Evolutionary conservation across 129 eudicot genomes (phyloP).

Genomic region (Erigeron canadensis): DNA sequence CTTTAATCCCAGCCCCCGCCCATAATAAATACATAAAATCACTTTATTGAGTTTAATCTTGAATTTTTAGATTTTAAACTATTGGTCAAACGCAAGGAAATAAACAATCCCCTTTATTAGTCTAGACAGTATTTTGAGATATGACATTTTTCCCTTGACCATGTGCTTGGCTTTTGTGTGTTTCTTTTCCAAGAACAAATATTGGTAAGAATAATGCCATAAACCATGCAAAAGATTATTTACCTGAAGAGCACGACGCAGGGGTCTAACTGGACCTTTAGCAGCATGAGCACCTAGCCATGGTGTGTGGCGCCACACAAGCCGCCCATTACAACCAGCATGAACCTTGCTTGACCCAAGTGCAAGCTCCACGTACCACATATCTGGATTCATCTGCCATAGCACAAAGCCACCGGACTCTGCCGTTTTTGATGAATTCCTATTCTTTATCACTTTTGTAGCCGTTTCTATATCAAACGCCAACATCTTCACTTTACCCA

Average conservation of each 20-base stretch:
- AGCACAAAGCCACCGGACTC: conserved; percentile 89
- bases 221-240: conserved; percentile 15
- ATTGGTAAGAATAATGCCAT: not conserved
- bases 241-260: conserved; percentile 95
- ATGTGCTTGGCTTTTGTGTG: not conserved
- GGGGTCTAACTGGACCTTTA: conserved; percentile 91
- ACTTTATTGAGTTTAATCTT: not conserved
- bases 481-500: conserved; percentile 86
- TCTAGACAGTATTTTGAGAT: not conserved
- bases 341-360: conserved; percentile 93
- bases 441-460: conserved; percentile 70
- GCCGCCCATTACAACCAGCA: conserved; percentile 90
- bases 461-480: conserved; percentile 88
- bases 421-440: conserved; percentile 65
- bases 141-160: not conserved
- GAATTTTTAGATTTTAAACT: too few species aligned
- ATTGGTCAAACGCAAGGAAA: too few species aligned
- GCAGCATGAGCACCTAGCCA: conserved; percentile 98
- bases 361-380: conserved; percentile 97
- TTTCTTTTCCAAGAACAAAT: not conserved
- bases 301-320: conserved; percentile 94
- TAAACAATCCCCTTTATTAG: not conserved
- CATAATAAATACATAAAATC: not conserved
- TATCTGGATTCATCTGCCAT: conserved; percentile 92
- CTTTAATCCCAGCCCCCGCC: not conserved